Conservation (phyloP, 2,329 filamentous ascomycete genomes). For the Diaporthe longicolla region DNA sequence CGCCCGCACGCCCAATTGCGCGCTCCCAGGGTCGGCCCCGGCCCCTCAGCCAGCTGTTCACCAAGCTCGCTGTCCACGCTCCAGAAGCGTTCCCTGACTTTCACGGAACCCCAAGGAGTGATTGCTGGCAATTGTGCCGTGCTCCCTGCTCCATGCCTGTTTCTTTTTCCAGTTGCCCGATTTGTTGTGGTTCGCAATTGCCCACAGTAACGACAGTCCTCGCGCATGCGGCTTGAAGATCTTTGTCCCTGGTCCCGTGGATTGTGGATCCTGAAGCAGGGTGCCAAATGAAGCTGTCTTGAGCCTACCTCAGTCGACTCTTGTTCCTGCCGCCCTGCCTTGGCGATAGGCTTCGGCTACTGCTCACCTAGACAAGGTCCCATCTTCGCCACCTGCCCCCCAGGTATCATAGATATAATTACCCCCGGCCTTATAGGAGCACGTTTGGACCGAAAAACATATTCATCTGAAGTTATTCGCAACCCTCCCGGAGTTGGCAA, state of each 20-base stretch:
- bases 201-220: constrained; percentile 34
- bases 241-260: constrained; percentile 41
- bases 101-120: constrained; percentile 14
- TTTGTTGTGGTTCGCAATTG: constrained; percentile 32
- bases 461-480: constrained; percentile 39
- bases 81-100: constrained; percentile 37
- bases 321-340: constrained; percentile 40
- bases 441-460: neutral
- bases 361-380: constrained; percentile 37
- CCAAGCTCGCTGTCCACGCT: constrained; percentile 31
- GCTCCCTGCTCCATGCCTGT: constrained; percentile 25
- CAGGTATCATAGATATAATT: constrained; percentile 40
- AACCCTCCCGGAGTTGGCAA: constrained; percentile 37
- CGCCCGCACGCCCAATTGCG: constrained; percentile 35
- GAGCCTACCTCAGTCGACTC: constrained; percentile 37
- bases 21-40: constrained; percentile 37
- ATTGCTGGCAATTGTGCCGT: constrained; percentile 33
- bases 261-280: constrained; percentile 43
- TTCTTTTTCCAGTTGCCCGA: constrained; percentile 38
- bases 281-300: constrained; percentile 38
- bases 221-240: constrained; percentile 40
- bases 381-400: constrained; percentile 33
- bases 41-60: constrained; percentile 39
- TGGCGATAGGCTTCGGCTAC: constrained; percentile 40
- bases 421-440: constrained; percentile 36